A percentile compares a stretch with the other conserved stretches of the same genome.
Evolutionary conservation across 164 flowering plant species (phyloP).

Genomic region (Pachysandra terminalis): DNA sequence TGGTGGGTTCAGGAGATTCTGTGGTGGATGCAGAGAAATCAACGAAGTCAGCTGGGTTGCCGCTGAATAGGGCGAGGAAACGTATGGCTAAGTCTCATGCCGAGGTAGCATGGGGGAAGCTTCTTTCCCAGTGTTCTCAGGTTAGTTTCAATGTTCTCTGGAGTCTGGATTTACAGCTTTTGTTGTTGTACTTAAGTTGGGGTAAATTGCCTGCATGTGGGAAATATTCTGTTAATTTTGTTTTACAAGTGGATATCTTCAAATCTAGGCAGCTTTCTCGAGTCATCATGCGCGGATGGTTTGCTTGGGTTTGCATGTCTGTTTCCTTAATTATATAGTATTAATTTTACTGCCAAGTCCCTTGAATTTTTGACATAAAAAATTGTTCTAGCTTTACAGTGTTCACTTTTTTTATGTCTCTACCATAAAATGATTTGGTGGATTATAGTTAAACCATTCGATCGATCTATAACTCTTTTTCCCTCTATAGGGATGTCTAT

Average conservation of each 20-base stretch:
- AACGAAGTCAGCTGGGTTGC: constrained; percentile 19
- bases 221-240: background rate
- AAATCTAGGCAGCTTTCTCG: background rate
- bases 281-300: background rate
- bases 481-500: too few species aligned
- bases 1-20: constrained; percentile 23
- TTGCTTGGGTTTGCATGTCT: background rate
- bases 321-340: too few species aligned
- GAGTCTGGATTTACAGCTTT: background rate
- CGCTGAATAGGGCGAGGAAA: constrained; percentile 30
- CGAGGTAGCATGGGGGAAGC: constrained; percentile 72
- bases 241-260: background rate
- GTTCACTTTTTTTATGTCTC: too few species aligned
- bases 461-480: too few species aligned
- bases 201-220: background rate
- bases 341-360: too few species aligned
- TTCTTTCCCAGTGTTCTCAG: constrained; percentile 70
- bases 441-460: too few species aligned
- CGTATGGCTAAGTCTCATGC: constrained; percentile 24
- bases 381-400: too few species aligned
- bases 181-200: background rate
- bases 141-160: constrained; percentile 27
- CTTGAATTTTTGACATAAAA: too few species aligned
- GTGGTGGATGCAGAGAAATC: constrained; percentile 30
- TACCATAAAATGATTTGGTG: too few species aligned